Percentiles rank a stretch among this genome's conserved stretches.
Evolutionary conservation across 2,329 filamentous ascomycete genomes (phyloP).

Genomic region (Xylaria sp.): DNA sequence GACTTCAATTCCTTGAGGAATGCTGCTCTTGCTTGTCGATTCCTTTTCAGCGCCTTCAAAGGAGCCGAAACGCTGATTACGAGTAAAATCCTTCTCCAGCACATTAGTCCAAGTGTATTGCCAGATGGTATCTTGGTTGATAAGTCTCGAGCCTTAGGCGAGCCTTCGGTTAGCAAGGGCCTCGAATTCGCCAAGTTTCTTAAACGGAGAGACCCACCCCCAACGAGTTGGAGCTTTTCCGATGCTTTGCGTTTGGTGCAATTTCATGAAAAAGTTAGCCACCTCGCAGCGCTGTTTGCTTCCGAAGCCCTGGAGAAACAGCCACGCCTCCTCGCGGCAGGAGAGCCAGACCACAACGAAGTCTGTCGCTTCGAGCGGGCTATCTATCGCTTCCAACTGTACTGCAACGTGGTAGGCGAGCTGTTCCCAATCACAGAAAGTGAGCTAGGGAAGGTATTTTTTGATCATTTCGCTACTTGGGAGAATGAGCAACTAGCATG

Average conservation of each 20-base stretch:
- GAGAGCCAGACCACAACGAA: background rate
- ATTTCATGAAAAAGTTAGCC: conserved; percentile 29
- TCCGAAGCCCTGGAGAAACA: conserved; percentile 7
- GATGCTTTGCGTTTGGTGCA: conserved; percentile 20
- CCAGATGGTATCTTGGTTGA: conserved; percentile 11
- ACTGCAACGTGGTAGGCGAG: conserved; percentile 28
- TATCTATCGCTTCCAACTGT: conserved; percentile 36
- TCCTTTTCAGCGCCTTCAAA: background rate
- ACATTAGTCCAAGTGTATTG: background rate
- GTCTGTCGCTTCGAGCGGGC: conserved; percentile 29
- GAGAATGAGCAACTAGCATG: conserved; percentile 34
- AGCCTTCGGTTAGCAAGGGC: background rate
- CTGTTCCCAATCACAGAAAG: rapidly evolving
- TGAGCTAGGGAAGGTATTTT: conserved; percentile 2
- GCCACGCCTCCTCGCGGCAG: background rate
- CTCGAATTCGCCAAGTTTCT: conserved; percentile 2
- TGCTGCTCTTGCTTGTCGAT: background rate
- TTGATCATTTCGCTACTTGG: conserved; percentile 17
- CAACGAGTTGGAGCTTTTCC: conserved; percentile 18
- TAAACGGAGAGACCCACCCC: background rate
- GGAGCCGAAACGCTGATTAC: background rate
- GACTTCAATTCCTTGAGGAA: background rate
- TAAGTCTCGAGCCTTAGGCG: conserved; percentile 8
- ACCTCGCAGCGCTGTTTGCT: conserved; percentile 18
- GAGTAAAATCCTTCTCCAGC: background rate